These are phyloP conservation scores for Paecilomyces fulvus DNA, from an alignment of 2,329 filamentous ascomycete species.

Conservation along the genomic window DNA sequence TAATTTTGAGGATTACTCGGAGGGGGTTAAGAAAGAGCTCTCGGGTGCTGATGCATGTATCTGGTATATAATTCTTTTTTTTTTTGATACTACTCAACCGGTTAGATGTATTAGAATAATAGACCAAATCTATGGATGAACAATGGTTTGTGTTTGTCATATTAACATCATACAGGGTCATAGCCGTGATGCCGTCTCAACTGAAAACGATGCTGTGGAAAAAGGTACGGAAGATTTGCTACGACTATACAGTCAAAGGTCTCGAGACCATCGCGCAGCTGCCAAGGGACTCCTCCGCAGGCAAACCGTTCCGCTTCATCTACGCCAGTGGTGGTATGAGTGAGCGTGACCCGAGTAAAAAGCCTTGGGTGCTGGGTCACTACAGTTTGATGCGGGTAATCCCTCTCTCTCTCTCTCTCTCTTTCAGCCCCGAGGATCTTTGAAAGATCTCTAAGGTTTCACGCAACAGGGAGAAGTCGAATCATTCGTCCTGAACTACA, in stretches of 20 bases:
- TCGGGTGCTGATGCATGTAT: slow-evolving; percentile 27
- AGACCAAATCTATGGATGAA: no score
- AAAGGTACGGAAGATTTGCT: slow-evolving; percentile 34
- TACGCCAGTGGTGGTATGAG: slow-evolving; percentile 42
- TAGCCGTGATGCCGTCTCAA: slow-evolving; percentile 32
- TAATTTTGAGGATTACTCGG: slow-evolving; percentile 14
- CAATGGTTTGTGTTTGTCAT: background rate
- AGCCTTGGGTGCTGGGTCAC: slow-evolving; percentile 22
- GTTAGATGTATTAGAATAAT: background rate
- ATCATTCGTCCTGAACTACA: slow-evolving; percentile 34
- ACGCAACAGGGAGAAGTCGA: slow-evolving; percentile 40
- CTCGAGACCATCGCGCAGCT: slow-evolving; percentile 30
- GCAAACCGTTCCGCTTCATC: slow-evolving; percentile 38
- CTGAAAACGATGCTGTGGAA: slow-evolving; percentile 22
- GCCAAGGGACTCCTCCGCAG: slow-evolving; percentile 9
- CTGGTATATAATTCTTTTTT: slow-evolving; percentile 20
- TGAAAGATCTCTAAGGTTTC: background rate
- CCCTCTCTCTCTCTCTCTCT: slow-evolving; percentile 9
- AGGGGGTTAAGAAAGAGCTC: slow-evolving; percentile 21
- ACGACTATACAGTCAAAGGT: slow-evolving; percentile 27
- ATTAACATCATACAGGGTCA: slow-evolving; percentile 1
- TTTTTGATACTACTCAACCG: background rate
- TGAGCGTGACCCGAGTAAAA: slow-evolving; percentile 40
- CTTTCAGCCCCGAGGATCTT: slow-evolving; percentile 36
- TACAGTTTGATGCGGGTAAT: slow-evolving; percentile 43